phyloP scores from a whole-genome alignment of 495 filamentous ascomycete species.

The Xylaria sp. region DNA sequence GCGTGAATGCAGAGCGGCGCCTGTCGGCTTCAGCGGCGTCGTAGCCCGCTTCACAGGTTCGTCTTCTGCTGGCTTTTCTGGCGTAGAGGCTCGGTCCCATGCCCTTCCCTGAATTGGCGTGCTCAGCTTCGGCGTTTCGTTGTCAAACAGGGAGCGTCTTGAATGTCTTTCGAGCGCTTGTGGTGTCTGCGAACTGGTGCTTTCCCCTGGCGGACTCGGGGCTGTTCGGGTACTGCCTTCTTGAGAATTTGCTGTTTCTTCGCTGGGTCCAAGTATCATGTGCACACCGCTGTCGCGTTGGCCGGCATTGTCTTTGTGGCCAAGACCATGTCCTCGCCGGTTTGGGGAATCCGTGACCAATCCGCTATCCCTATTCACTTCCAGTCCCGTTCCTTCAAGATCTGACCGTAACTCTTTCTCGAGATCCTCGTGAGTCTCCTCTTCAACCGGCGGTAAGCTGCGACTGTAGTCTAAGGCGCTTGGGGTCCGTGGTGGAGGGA shows the following conservation, averaged over 20 bases:
- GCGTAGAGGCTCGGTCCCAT: constrained; percentile 22
- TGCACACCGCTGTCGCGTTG: constrained; percentile 62
- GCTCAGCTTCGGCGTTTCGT: constrained; percentile 34
- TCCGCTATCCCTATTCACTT: constrained; percentile 57
- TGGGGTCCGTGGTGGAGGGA: constrained; percentile 31
- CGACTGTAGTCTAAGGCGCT: constrained; percentile 42
- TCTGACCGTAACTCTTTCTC: constrained; percentile 36
- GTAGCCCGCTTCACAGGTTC: constrained; percentile 31
- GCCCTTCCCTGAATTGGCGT: constrained; percentile 30
- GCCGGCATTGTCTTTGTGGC: constrained; percentile 38
- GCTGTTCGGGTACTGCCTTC: background rate
- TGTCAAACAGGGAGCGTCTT: constrained; percentile 36
- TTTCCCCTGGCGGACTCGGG: constrained; percentile 12
- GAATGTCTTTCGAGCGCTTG: constrained; percentile 32
- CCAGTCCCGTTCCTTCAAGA: constrained; percentile 28
- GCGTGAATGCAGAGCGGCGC: background rate
- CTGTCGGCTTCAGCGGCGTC: constrained; percentile 17
- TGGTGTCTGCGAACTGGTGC: constrained; percentile 30
- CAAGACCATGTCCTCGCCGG: constrained; percentile 37
- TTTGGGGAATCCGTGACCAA: constrained; percentile 53
- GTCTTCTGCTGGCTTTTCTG: constrained; percentile 21
- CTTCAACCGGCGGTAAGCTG: constrained; percentile 49
- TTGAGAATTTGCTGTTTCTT: constrained; percentile 4
- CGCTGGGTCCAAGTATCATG: constrained; percentile 34
- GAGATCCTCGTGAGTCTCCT: constrained; percentile 48